Conservation (phyloP, 2,329 filamentous ascomycete genomes). For the Penicillium sp. region DNA sequence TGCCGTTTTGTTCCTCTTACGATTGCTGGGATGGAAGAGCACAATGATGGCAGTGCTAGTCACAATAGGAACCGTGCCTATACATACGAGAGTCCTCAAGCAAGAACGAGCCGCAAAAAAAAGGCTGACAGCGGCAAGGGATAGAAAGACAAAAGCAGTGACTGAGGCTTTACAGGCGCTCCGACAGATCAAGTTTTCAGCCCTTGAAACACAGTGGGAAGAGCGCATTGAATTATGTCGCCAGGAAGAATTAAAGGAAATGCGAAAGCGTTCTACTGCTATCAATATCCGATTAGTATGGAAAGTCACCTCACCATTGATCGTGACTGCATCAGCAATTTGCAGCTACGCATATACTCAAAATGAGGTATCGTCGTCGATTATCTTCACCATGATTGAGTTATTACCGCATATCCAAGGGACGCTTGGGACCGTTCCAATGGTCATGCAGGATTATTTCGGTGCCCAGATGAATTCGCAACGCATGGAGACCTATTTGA, state of each 20-base stretch:
- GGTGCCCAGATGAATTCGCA: neutral
- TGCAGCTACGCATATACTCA: neutral
- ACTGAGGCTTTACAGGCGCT: neutral
- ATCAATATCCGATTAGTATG: neutral
- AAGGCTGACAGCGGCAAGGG: neutral
- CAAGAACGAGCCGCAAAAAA: neutral
- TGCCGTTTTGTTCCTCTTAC: neutral
- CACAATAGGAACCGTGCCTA: neutral
- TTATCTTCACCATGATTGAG: neutral
- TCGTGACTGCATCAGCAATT: neutral
- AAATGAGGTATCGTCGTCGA: neutral
- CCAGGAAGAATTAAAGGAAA: neutral
- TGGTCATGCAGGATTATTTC: neutral
- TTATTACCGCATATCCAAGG: neutral
- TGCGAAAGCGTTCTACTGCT: neutral
- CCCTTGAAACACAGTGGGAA: neutral
- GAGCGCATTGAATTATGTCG: neutral
- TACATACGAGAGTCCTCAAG: neutral
- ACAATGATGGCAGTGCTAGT: neutral
- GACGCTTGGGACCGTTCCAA: neutral
- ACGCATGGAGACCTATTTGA: neutral
- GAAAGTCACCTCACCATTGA: neutral
- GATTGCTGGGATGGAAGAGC: neutral
- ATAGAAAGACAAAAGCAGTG: neutral
- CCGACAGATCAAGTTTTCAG: conserved; percentile 55